Base-by-base conservation (phyloP, 1,284 basidiomycete genomes). In the Papiliotrema flavescens region DNA sequence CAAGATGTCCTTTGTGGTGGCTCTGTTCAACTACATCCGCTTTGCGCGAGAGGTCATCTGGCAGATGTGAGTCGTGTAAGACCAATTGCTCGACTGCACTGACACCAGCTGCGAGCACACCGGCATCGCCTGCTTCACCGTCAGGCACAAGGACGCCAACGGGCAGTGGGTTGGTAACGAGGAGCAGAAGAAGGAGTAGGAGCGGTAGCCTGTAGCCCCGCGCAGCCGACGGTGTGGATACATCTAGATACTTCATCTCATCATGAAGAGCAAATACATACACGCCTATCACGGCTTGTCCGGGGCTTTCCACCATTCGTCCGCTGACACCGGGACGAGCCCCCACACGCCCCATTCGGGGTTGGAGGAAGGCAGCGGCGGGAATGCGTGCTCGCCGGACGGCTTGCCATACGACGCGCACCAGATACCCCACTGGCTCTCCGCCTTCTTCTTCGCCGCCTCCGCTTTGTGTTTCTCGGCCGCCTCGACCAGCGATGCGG, bases 121-220 rank as follows among this genome's bases (percentile, higher is more conserved):
- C 49, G 90, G 91, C 8, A 88, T 93, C 58, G 91, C 89, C 0
- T 94, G 91, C 77, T 90, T 94, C 69, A 90, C 88, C 5, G 90
- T 93, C 22, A 80, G 85, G 57, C 90, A 88, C 79, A 88, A 85
- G 80, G 88, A 89, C 64, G 79, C 76, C 34, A 76, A 82, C 47
- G 89, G 89, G 5, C 79, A 82, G 23, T 91, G 89, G 89, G 78
- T 80, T 41, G 73, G 80, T 49, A 80, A 80, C 41, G 61, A 55
- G 11, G 61, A 74, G 56, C 60, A 63, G 19, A 67, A 64, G 54
- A 63, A 67, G 63, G 28, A 49, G 17, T 49, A 49, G 46, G 32
- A 7, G 42, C 5, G 39, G 28, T n/a, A n/a, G n/a, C n/a, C n/a
- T n/a, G n/a, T n/a, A n/a, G n/a, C n/a, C n/a, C n/a, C n/a, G n/a